These are phyloP conservation scores for Edaphochlamys debaryana DNA, from an alignment of 139 green algal genomes.

Conservation along the genomic window DNA sequence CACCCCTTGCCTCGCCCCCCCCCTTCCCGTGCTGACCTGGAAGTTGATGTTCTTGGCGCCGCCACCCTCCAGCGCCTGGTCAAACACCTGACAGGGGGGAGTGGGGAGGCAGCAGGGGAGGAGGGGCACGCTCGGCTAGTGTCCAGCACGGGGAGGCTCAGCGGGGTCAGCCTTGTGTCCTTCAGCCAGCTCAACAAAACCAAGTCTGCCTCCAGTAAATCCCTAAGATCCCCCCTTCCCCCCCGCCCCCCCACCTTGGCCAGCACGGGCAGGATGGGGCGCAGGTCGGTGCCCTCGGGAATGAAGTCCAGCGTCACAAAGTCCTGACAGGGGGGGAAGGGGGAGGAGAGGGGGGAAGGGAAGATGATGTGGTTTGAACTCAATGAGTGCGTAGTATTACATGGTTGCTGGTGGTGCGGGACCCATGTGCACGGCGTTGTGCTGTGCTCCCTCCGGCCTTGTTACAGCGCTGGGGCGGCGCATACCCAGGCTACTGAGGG, in stretches of 20 bases:
- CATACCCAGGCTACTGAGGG: too few species aligned
- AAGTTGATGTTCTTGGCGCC: constrained; percentile 98
- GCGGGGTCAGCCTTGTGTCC: too few species aligned
- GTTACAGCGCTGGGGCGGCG: too few species aligned
- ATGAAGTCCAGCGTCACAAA: constrained; percentile 99
- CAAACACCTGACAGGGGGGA: constrained; percentile 55
- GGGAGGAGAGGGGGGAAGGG: constrained; percentile 26
- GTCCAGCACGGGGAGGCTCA: too few species aligned
- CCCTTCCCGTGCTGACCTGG: constrained; percentile 89
- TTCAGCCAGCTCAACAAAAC: too few species aligned
- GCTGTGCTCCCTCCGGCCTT: too few species aligned
- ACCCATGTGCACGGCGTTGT: too few species aligned
- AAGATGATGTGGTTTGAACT: background rate
- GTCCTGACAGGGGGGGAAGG: constrained; percentile 63
- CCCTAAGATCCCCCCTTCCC: too few species aligned
- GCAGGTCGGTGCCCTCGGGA: constrained; percentile 89
- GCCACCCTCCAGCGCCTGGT: constrained; percentile 85
- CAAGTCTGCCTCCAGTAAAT: too few species aligned
- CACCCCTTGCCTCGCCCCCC: background rate
- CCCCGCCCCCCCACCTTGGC: constrained; percentile 58
- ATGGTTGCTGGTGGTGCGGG: too few species aligned
- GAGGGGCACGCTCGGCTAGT: background rate
- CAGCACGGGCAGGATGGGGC: constrained; percentile 94
- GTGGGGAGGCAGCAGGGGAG: background rate
- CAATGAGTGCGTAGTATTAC: background rate